A percentile compares a stretch with the other conserved stretches of the same genome.
These are phyloP conservation scores for Paxillus involutus DNA, from an alignment of 768 basidiomycete genomes.

Conservation along the genomic window DNA sequence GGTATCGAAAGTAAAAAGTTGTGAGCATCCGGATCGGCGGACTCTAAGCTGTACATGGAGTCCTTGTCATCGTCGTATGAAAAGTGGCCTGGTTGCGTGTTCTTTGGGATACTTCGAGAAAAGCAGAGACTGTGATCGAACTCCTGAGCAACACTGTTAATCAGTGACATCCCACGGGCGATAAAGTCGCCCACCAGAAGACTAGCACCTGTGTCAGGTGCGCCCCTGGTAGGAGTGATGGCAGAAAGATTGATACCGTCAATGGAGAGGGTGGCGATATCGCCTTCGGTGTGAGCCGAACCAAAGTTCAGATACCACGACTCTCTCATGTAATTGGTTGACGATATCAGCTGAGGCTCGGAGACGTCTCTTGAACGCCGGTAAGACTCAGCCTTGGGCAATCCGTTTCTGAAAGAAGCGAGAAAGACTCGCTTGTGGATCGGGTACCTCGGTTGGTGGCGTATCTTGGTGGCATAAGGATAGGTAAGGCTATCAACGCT, in stretches of 20 bases:
- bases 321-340: slow-evolving; percentile 15
- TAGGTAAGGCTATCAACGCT: neutral
- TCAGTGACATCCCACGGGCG: neutral
- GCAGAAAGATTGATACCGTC: neutral
- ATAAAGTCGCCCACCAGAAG: neutral
- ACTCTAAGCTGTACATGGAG: slow-evolving; percentile 25
- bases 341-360: slow-evolving; percentile 20
- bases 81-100: neutral
- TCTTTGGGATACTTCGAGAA: neutral
- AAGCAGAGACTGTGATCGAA: neutral
- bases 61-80: slow-evolving; percentile 8
- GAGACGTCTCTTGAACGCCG: slow-evolving; percentile 19
- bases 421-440: slow-evolving; percentile 4
- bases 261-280: slow-evolving; percentile 5
- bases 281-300: slow-evolving; percentile 8
- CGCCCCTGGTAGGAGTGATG: slow-evolving; percentile 1
- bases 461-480: neutral
- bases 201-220: neutral
- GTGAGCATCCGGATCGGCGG: slow-evolving; percentile 24
- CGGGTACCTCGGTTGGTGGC: neutral
- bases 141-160: neutral
- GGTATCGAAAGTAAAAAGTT: slow-evolving; percentile 26
- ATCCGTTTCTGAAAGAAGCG: neutral
- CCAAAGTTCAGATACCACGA: slow-evolving; percentile 15
- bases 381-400: neutral